Conservation (phyloP, 805 yeast genomes). For the Pichia cephalocereana region DNA sequence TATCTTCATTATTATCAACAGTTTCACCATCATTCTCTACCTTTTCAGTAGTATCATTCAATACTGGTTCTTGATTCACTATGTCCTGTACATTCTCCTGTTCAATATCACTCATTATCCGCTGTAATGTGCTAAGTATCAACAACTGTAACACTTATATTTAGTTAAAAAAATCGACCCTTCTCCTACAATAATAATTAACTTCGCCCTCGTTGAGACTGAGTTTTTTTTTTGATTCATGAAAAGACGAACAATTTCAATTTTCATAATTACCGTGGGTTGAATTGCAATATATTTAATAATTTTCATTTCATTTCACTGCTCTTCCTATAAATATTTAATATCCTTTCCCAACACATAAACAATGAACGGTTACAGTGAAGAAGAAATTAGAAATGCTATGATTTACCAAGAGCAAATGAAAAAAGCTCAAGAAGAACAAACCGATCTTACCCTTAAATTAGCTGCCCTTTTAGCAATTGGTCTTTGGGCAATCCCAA, state of each 20-base stretch:
- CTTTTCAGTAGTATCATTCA: not conserved
- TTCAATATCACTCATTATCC: not conserved
- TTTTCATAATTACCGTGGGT: not conserved
- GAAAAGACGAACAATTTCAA: not conserved
- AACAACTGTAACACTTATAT: too few relatives aligned
- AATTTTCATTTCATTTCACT: too few relatives aligned
- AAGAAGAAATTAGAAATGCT: conserved; percentile 35
- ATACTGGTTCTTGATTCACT: not conserved
- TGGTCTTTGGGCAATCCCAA: conserved; percentile 52
- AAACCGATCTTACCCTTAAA: conserved; percentile 48
- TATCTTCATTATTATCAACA: conserved; percentile 7
- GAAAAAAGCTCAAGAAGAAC: conserved; percentile 56
- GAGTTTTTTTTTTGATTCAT: not conserved
- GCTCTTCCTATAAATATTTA: too few relatives aligned
- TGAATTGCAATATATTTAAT: too few relatives aligned
- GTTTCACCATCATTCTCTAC: not conserved
- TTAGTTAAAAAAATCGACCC: too few relatives aligned
- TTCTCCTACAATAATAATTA: too few relatives aligned
- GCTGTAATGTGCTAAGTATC: not conserved
- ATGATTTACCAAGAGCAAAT: conserved; percentile 40
- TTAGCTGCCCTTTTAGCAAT: conserved; percentile 57
- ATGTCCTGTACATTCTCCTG: not conserved
- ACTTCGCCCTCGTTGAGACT: not conserved
- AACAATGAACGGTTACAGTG: conserved; percentile 23
- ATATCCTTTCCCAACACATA: too few relatives aligned